phyloP scores from a whole-genome alignment of 805 yeast species.

The Sugiyamaella marilandica region DNA sequence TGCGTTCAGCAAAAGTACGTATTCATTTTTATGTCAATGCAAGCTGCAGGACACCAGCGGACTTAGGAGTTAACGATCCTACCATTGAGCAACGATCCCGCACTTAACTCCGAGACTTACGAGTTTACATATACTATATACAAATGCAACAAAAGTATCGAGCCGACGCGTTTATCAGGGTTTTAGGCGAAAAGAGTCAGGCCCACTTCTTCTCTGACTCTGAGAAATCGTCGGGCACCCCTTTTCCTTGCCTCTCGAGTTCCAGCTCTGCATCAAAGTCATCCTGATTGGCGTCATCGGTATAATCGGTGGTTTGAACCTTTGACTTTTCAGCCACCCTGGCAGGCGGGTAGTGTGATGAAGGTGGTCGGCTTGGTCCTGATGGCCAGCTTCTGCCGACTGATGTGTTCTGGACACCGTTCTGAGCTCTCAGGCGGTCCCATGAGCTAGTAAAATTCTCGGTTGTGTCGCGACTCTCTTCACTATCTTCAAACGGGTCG shows the following conservation, averaged over 20 bases:
- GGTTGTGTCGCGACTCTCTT: not conserved
- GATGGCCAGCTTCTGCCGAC: not conserved
- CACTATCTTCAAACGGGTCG: not conserved
- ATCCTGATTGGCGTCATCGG: not conserved
- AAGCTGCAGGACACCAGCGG: too few species aligned
- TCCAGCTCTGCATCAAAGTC: slow-evolving; percentile 25
- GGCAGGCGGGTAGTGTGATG: not conserved
- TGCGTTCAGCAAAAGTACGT: too few species aligned
- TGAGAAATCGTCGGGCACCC: slow-evolving; percentile 23
- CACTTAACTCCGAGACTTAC: too few species aligned
- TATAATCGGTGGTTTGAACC: too few species aligned
- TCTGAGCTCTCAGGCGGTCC: slow-evolving; percentile 18
- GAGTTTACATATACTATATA: too few species aligned
- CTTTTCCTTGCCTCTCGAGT: slow-evolving; percentile 21
- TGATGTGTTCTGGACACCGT: not conserved
- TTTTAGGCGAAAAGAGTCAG: slow-evolving; percentile 4
- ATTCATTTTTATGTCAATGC: too few species aligned
- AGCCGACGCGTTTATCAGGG: too few species aligned
- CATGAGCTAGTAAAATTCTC: slow-evolving; percentile 10
- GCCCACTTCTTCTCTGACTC: slow-evolving; percentile 26
- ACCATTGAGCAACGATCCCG: too few species aligned
- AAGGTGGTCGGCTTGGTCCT: not conserved
- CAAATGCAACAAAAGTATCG: too few species aligned
- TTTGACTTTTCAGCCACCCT: too few species aligned
- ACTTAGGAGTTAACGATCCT: too few species aligned